Percentiles rank a stretch among this genome's conserved stretches.
phyloP scores from a whole-genome alignment of 768 basidiomycete species.

The Boletus sp. region DNA sequence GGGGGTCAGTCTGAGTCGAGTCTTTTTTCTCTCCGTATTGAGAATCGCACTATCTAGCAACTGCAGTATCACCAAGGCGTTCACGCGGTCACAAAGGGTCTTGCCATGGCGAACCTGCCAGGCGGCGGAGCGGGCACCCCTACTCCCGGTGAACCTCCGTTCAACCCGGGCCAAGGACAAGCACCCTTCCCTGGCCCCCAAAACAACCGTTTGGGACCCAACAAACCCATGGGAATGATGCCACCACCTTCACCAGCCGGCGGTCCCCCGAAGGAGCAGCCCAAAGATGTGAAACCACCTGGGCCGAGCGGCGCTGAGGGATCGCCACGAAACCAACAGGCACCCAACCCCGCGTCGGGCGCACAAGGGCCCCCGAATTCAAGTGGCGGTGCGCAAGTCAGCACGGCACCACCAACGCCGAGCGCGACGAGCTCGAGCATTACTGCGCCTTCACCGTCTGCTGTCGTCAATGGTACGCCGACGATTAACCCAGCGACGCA shows the following conservation, averaged over 20 bases:
- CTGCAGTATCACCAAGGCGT: slow-evolving; percentile 39
- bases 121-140: slow-evolving; percentile 44
- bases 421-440: slow-evolving; percentile 31
- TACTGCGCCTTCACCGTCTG: slow-evolving; percentile 38
- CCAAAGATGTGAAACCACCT: slow-evolving; percentile 33
- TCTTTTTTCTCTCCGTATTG: slow-evolving; percentile 4
- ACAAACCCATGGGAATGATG: slow-evolving; percentile 44
- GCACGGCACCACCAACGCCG: slow-evolving; percentile 39
- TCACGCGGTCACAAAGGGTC: slow-evolving; percentile 34
- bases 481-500: slow-evolving; percentile 27
- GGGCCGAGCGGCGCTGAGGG: slow-evolving; percentile 31
- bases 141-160: slow-evolving; percentile 41
- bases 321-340: slow-evolving; percentile 43
- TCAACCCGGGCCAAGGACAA: slow-evolving; percentile 34
- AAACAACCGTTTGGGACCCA: slow-evolving; percentile 30
- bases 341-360: slow-evolving; percentile 25
- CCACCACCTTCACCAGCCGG: slow-evolving; percentile 50
- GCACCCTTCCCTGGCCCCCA: slow-evolving; percentile 33
- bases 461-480: slow-evolving; percentile 31
- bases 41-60: slow-evolving; percentile 15
- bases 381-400: slow-evolving; percentile 20
- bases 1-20: slow-evolving; percentile 17
- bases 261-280: slow-evolving; percentile 30
- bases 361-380: slow-evolving; percentile 23
- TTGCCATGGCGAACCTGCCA: slow-evolving; percentile 27